Percentiles rank a stretch among this genome's conserved stretches.
phyloP scores from a whole-genome alignment of 2,329 filamentous ascomycete species.

The Colletotrichum musicola region DNA sequence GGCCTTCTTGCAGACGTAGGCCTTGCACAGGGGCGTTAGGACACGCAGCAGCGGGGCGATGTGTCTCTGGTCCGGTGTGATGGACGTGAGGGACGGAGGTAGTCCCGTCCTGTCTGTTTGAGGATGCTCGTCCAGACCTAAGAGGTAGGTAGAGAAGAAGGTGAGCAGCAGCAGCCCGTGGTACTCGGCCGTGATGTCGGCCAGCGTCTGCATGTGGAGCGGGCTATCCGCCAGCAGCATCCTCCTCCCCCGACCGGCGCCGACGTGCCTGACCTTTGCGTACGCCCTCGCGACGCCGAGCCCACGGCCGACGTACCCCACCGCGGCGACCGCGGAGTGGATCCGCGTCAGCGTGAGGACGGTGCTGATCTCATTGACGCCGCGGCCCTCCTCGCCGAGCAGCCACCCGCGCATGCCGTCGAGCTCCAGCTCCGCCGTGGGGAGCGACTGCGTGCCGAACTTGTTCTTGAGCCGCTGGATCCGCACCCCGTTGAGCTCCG shows the following conservation, averaged over 20 bases:
- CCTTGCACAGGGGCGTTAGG: conserved; percentile 72
- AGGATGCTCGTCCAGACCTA: conserved; percentile 66
- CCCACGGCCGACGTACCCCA: conserved; percentile 67
- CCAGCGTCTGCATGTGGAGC: conserved; percentile 70
- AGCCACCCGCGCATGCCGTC: conserved; percentile 73
- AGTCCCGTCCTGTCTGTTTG: background rate
- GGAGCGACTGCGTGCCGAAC: conserved; percentile 76
- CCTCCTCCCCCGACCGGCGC: conserved; percentile 46
- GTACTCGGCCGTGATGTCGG: conserved; percentile 67
- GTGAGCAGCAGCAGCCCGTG: conserved; percentile 67
- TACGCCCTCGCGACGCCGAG: conserved; percentile 70
- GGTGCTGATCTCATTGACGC: conserved; percentile 75
- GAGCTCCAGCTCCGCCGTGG: conserved; percentile 79
- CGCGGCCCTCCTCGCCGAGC: conserved; percentile 74
- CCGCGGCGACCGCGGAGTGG: conserved; percentile 66
- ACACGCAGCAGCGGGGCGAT: conserved; percentile 64
- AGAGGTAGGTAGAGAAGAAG: conserved; percentile 65
- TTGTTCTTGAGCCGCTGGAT: conserved; percentile 81
- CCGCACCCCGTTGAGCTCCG: conserved; percentile 73
- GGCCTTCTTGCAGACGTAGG: conserved; percentile 64
- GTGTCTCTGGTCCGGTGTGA: conserved; percentile 51
- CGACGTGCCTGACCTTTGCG: conserved; percentile 67
- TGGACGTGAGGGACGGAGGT: conserved; percentile 2
- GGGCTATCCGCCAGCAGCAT: conserved; percentile 64
- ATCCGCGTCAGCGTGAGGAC: conserved; percentile 76